A percentile compares a stretch with the other conserved stretches of the same genome.
These are phyloP conservation scores for Stephania yunnanensis DNA, from an alignment of 164 flowering plant species.

Conservation along the genomic window DNA sequence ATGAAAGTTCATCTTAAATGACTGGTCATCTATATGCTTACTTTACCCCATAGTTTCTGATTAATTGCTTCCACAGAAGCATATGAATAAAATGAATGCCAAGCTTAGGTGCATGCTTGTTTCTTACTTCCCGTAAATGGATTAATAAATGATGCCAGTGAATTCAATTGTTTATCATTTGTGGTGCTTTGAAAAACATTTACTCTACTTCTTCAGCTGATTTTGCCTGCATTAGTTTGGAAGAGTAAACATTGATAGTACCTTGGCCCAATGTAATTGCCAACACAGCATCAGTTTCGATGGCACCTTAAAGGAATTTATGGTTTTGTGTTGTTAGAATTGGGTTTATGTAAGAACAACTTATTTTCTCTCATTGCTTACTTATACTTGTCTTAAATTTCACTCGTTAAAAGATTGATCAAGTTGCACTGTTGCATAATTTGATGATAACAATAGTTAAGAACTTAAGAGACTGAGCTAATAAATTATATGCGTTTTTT, in stretches of 20 bases:
- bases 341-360: too few relatives aligned
- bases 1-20: neutral
- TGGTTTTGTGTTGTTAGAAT: too few relatives aligned
- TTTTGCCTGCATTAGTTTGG: neutral
- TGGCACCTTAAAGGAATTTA: neutral
- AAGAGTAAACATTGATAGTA: neutral
- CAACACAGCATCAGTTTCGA: neutral
- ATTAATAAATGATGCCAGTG: neutral
- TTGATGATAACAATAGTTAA: neutral
- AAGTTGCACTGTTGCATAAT: neutral
- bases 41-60: neutral
- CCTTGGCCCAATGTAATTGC: neutral
- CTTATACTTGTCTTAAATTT: neutral
- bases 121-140: neutral
- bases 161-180: neutral
- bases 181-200: neutral
- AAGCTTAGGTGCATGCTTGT: neutral
- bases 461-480: neutral
- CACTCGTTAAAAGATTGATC: neutral
- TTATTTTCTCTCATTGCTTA: neutral
- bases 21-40: neutral
- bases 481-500: neutral
- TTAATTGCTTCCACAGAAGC: neutral
- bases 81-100: neutral
- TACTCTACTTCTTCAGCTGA: neutral